These are phyloP conservation scores for Rhizopogon parksii DNA, from an alignment of 1,284 basidiomycete species.

Conservation along the genomic window DNA sequence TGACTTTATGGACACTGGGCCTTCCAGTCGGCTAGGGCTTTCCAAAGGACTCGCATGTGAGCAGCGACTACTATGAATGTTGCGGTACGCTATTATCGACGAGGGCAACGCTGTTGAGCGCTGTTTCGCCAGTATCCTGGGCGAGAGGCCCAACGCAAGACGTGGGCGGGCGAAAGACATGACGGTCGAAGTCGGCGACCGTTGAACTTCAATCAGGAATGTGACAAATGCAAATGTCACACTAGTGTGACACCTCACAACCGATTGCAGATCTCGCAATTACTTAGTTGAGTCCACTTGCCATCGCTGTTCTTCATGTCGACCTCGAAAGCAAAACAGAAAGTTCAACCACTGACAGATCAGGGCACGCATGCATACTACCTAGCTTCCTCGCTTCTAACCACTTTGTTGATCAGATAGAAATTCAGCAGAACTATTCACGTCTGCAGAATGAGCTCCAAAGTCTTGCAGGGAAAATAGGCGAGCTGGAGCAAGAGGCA, in stretches of 20 bases:
- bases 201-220: constrained; percentile 3
- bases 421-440: constrained; percentile 71
- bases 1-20: constrained; percentile 26
- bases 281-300: constrained; percentile 16
- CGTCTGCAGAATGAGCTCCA: constrained; percentile 81
- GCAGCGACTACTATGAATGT: constrained; percentile 19
- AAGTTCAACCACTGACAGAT: constrained; percentile 48
- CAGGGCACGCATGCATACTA: constrained; percentile 51
- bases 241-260: constrained; percentile 23
- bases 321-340: constrained; percentile 45
- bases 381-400: constrained; percentile 11
- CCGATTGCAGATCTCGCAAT: constrained; percentile 48
- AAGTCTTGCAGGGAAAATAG: constrained; percentile 82
- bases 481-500: constrained; percentile 87
- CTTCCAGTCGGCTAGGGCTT: constrained; percentile 16
- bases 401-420: constrained; percentile 48
- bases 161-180: constrained; percentile 44
- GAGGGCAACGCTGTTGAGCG: constrained; percentile 28
- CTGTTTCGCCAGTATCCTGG: constrained; percentile 23
- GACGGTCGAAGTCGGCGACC: constrained; percentile 23
- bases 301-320: constrained; percentile 25
- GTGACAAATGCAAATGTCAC: constrained; percentile 35
- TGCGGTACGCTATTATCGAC: constrained; percentile 39
- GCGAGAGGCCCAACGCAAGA: constrained; percentile 27
- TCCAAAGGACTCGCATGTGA: constrained; percentile 18